Conservation (phyloP, 164 flowering plant genomes). For the Echeveria elegans region DNA sequence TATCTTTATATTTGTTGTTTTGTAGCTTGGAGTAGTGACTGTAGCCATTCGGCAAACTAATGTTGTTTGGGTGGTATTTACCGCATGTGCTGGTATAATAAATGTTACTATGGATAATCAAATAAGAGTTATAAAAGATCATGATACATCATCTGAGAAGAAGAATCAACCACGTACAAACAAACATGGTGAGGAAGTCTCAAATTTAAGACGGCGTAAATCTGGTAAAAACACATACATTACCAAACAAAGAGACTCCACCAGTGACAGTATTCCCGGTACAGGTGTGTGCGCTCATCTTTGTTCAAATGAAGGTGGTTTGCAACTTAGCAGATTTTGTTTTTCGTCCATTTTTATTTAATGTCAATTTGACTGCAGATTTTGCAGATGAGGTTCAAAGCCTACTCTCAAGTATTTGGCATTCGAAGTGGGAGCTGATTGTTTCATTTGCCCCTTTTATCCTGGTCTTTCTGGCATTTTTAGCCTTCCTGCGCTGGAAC, state of each 20-base stretch:
- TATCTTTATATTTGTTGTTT: background rate
- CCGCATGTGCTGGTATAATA: slow-evolving; percentile 56
- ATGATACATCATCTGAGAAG: slow-evolving; percentile 15
- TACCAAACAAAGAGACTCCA: slow-evolving; percentile 9
- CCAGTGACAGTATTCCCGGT: slow-evolving; percentile 33
- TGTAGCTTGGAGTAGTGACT: slow-evolving; percentile 69
- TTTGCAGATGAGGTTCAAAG: slow-evolving; percentile 47
- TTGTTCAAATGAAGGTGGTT: background rate
- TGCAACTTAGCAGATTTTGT: background rate
- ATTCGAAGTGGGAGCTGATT: slow-evolving; percentile 54
- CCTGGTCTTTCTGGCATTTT: slow-evolving; percentile 49
- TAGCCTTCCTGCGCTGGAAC: slow-evolving; percentile 65
- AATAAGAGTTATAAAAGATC: slow-evolving; percentile 18
- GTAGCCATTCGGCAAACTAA: slow-evolving; percentile 82
- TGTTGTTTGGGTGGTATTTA: slow-evolving; percentile 80
- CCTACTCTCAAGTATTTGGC: slow-evolving; percentile 43
- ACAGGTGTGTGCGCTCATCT: slow-evolving; percentile 9
- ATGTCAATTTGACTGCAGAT: slow-evolving; percentile 9
- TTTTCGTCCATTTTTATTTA: background rate
- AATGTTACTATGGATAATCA: slow-evolving; percentile 22
- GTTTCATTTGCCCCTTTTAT: slow-evolving; percentile 58
- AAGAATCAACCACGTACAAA: slow-evolving; percentile 10
- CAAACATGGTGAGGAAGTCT: slow-evolving; percentile 9
- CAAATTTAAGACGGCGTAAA: slow-evolving; percentile 51
- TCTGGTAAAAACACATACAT: slow-evolving; percentile 8